phyloP scores from a whole-genome alignment of 208 protist species.

The Jaenimonas drosophilae region DNA sequence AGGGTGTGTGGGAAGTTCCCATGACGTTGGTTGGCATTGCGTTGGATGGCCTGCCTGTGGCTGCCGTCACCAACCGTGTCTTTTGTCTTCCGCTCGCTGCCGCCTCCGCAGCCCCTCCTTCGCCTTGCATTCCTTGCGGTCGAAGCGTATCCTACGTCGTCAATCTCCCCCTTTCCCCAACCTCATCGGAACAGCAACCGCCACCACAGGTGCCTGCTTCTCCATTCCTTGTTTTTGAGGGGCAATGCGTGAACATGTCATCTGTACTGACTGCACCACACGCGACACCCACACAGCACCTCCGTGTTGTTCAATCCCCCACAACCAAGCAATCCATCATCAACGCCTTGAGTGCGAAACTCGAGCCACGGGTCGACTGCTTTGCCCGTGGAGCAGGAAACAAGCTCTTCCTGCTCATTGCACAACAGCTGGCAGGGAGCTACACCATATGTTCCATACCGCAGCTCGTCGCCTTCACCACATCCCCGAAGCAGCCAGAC shows the following conservation, averaged over 20 bases:
- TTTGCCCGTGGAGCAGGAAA: slow-evolving; percentile 33
- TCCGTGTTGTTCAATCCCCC: slow-evolving; percentile 25
- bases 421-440: slow-evolving; percentile 8
- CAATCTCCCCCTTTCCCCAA: slow-evolving; percentile 7
- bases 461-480: no score
- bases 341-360: slow-evolving; percentile 8
- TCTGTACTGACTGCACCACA: background rate
- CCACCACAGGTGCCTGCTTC: slow-evolving; percentile 2
- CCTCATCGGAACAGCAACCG: no score
- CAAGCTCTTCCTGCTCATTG: slow-evolving; percentile 39
- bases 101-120: background rate
- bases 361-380: slow-evolving; percentile 12
- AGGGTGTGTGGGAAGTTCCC: slow-evolving; percentile 42
- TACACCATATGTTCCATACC: no score
- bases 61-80: slow-evolving; percentile 51
- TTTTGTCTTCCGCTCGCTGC: slow-evolving; percentile 21
- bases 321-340: slow-evolving; percentile 25
- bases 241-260: slow-evolving; percentile 7
- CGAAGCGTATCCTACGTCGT: slow-evolving; percentile 30
- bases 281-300: no score
- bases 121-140: no score
- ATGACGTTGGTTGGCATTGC: slow-evolving; percentile 75
- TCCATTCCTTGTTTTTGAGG: slow-evolving; percentile 39
- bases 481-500: no score
- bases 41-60: slow-evolving; percentile 47